phyloP scores from a whole-genome alignment of 2,329 filamentous ascomycete species.

The Xylariaceae sp. region DNA sequence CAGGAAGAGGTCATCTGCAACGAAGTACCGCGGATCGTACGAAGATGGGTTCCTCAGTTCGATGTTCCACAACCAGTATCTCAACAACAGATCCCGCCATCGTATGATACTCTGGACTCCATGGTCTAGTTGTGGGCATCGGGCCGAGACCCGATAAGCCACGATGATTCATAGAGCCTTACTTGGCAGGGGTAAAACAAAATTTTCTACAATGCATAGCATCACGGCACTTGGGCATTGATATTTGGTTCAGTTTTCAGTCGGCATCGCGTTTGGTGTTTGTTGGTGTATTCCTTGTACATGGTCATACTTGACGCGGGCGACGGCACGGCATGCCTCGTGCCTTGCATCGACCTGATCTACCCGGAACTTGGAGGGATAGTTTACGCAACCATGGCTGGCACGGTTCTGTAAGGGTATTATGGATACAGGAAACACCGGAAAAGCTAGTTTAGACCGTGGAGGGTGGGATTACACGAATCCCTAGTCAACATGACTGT shows the following conservation, averaged over 20 bases:
- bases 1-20: conserved; percentile 50
- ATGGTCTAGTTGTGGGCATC: conserved; percentile 38
- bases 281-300: conserved; percentile 36
- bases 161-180: conserved; percentile 34
- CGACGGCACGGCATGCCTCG: conserved; percentile 8
- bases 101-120: conserved; percentile 34
- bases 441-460: conserved; percentile 27
- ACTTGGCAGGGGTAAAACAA: conserved; percentile 22
- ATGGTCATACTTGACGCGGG: conserved; percentile 35
- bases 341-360: too few relatives aligned
- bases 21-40: conserved; percentile 50
- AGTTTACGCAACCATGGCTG: too few relatives aligned
- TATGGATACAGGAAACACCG: conserved; percentile 25
- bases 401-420: conserved; percentile 22
- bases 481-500: conserved; percentile 10
- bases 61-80: conserved; percentile 26
- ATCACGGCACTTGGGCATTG: conserved; percentile 34
- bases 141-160: conserved; percentile 25
- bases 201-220: conserved; percentile 35
- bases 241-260: conserved; percentile 34
- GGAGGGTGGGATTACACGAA: conserved; percentile 16
- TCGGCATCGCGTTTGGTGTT: conserved; percentile 44
- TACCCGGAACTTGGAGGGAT: too few relatives aligned
- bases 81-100: conserved; percentile 27
- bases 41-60: conserved; percentile 52